Evolutionary conservation across 805 yeast genomes (phyloP).

Genomic region (Starmerella bombi): DNA sequence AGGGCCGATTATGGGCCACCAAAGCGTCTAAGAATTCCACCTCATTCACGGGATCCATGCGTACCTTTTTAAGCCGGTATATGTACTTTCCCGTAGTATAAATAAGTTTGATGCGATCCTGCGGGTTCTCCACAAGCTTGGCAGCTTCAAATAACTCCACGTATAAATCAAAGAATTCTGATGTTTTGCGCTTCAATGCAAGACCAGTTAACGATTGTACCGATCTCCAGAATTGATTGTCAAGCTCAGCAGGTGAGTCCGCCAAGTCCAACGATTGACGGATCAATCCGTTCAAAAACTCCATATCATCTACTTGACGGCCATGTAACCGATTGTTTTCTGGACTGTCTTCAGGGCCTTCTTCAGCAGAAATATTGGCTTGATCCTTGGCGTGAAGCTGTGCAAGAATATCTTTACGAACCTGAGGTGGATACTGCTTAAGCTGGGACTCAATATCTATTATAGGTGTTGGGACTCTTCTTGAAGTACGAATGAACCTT

Average conservation of each 20-base stretch:
- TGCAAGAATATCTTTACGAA: constrained; percentile 9
- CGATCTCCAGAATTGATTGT: constrained; percentile 14
- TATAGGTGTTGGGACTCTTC: background rate
- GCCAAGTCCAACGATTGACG: constrained; percentile 5
- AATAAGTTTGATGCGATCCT: constrained; percentile 5
- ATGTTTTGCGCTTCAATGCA: background rate
- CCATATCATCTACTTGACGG: background rate
- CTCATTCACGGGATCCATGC: constrained; percentile 23
- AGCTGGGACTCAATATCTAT: constrained; percentile 13
- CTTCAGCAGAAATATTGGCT: background rate
- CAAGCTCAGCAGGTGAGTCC: constrained; percentile 10
- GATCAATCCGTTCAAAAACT: constrained; percentile 6
- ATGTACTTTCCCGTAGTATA: constrained; percentile 14
- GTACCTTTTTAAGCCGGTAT: constrained; percentile 16
- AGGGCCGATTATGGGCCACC: constrained; percentile 12
- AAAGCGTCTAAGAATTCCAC: constrained; percentile 21
- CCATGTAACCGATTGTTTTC: background rate
- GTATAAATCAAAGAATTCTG: constrained; percentile 11
- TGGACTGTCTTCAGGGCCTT: background rate
- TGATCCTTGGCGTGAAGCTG: constrained; percentile 5
- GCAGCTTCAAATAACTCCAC: constrained; percentile 19
- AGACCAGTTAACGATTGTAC: constrained; percentile 7
- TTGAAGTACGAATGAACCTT: background rate
- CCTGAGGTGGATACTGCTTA: constrained; percentile 10
- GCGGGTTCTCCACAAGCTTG: constrained; percentile 7